Conservation (phyloP, 164 flowering plant genomes). For the Warburgia ugandensis region DNA sequence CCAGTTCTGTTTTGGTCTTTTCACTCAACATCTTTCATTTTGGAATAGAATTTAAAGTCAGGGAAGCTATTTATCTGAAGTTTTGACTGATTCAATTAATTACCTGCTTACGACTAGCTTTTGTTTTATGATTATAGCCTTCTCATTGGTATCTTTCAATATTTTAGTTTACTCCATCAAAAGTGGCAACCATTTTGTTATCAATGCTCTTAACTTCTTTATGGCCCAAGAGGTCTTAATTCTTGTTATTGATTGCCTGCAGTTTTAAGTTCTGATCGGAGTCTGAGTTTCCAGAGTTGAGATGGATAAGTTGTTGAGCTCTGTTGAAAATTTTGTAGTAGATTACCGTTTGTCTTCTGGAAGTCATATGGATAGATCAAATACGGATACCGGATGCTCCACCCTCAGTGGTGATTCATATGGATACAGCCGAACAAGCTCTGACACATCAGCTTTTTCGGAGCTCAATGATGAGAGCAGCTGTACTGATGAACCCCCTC, state of each 20-base stretch:
- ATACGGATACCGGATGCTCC: conserved; percentile 34
- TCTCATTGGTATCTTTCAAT: too few species aligned
- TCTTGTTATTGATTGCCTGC: conserved; percentile 11
- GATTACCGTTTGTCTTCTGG: conserved; percentile 11
- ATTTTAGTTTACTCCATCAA: too few species aligned
- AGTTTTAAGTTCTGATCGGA: conserved; percentile 12
- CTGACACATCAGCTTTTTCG: conserved; percentile 60
- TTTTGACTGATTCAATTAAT: too few species aligned
- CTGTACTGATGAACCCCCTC: conserved; percentile 50
- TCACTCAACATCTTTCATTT: too few species aligned
- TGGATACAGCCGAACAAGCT: conserved; percentile 52
- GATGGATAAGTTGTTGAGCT: conserved; percentile 40
- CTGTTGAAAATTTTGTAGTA: conserved; percentile 27
- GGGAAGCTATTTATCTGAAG: too few species aligned
- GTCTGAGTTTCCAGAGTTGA: not conserved
- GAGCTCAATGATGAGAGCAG: conserved; percentile 48
- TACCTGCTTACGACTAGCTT: too few species aligned
- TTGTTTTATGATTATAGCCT: too few species aligned
- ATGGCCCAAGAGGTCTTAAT: not conserved
- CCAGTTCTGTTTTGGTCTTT: too few species aligned
- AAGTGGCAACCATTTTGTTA: too few species aligned
- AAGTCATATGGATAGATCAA: conserved; percentile 43
- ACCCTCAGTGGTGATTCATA: conserved; percentile 45
- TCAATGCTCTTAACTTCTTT: too few species aligned
- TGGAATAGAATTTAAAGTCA: too few species aligned